Evolutionary conservation across 2,329 filamentous ascomycete species (phyloP), one percentile per base, ranked within the genome.

Genomic region (Penicillium sp.): DNA sequence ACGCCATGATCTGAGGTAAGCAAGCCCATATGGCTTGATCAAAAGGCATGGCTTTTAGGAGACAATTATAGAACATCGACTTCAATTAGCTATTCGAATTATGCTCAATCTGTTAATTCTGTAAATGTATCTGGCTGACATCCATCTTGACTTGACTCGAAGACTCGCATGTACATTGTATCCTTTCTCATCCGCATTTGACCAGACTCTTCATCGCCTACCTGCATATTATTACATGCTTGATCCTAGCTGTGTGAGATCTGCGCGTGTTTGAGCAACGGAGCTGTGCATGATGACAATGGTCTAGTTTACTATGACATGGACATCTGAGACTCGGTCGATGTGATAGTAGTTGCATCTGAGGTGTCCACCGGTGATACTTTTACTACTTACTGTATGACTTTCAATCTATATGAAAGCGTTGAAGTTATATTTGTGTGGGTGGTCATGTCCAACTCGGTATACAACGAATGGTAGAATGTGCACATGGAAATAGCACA

Each of bases 1-100:
- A 16, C n/a, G 27, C n/a, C 11, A 19, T 3, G 16, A 50, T 34
- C 26, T 53, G 46, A 50, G 44, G 46, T 49, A 34, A 49, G 46
- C 11, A n/a, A 11, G 26, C 13, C 30, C 6, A 41, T 29, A 19
- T 4, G 30, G 19, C 19, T 35, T 9, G 11, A 4, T 27, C 13
- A 36, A 30, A n/a, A 11, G 18, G 14, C 4, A 13, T 47, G 18
- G 34, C 19, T 9, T 14, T 11, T 11, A 6, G 32, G 18, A 16
- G 19, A 6, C 7, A 10, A 11, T 5, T n/a, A 3, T 14, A 14
- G 8, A 10, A 18, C 11, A 40, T 34, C 32, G n/a, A 4, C 18
- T 29, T 42, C 4, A 7, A 26, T 5, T 13, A 23, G 23, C 23
- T 5, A 23, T 23, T 5, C 3, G 5, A 23, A 23, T 23, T 23